These are phyloP conservation scores for Cryphonectria parasitica DNA, from an alignment of 2,329 filamentous ascomycete species.

Conservation along the genomic window DNA sequence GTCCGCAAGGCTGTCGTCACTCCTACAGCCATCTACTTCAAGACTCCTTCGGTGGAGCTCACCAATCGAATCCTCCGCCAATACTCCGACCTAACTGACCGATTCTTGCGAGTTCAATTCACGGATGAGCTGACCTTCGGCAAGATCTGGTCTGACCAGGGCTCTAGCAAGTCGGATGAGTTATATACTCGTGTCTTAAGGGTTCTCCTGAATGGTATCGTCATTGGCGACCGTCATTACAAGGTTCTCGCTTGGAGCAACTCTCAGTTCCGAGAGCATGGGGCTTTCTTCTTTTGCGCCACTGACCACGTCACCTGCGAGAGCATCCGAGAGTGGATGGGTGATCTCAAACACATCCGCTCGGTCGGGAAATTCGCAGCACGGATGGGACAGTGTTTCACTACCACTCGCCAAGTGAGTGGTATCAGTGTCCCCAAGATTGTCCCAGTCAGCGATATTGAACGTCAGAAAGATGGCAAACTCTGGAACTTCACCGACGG, in stretches of 20 bases:
- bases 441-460: conserved; percentile 70
- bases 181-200: conserved; percentile 75
- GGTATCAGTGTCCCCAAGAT: conserved; percentile 63
- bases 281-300: conserved; percentile 89
- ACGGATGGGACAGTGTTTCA: conserved; percentile 92
- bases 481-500: conserved; percentile 79
- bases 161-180: conserved; percentile 64
- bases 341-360: conserved; percentile 78
- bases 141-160: conserved; percentile 59
- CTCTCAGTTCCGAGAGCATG: conserved; percentile 89
- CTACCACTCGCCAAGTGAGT: conserved; percentile 79
- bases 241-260: conserved; percentile 94
- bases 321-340: conserved; percentile 85
- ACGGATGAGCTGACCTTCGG: conserved; percentile 74
- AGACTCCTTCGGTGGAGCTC: conserved; percentile 78
- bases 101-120: conserved; percentile 89
- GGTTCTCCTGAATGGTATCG: conserved; percentile 76
- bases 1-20: conserved; percentile 80
- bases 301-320: conserved; percentile 69
- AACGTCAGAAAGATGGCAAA: conserved; percentile 59
- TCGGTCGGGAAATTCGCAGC: conserved; percentile 89
- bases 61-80: conserved; percentile 85
- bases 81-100: conserved; percentile 69
- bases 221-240: conserved; percentile 79
- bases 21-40: conserved; percentile 79